Evolutionary conservation across 1,139 yeast genomes (phyloP).

Genomic region (Suhomyces kunorum): DNA sequence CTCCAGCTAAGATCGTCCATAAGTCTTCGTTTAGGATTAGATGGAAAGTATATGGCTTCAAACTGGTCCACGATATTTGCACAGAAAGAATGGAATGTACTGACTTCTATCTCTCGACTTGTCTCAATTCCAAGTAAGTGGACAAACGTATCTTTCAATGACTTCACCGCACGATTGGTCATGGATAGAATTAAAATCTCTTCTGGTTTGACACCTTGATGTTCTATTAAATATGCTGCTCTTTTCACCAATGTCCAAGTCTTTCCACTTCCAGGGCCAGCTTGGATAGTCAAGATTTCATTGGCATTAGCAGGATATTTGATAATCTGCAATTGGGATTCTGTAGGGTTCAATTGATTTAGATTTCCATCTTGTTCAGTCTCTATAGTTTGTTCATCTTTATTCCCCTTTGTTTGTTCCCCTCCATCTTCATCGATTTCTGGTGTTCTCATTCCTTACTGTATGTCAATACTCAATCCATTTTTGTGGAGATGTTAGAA

Average conservation of each 20-base stretch:
- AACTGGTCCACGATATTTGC: slow-evolving; percentile 47
- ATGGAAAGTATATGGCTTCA: slow-evolving; percentile 26
- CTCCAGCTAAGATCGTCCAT: slow-evolving; percentile 57
- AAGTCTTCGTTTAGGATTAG: slow-evolving; percentile 31
- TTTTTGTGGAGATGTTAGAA: neutral
- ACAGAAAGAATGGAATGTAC: slow-evolving; percentile 68
- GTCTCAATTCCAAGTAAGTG: slow-evolving; percentile 34
- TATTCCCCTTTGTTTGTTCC: neutral
- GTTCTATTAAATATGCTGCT: slow-evolving; percentile 47
- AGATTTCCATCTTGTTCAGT: no score
- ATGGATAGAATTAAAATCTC: slow-evolving; percentile 65
- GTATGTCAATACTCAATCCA: no score
- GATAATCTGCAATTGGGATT: slow-evolving; percentile 41
- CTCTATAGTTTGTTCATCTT: no score
- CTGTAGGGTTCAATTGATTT: slow-evolving; percentile 1
- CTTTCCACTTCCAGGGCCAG: slow-evolving; percentile 82
- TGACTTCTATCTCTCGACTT: slow-evolving; percentile 40
- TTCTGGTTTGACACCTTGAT: slow-evolving; percentile 45
- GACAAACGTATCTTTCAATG: slow-evolving; percentile 43
- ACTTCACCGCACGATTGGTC: slow-evolving; percentile 69
- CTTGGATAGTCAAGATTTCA: slow-evolving; percentile 51
- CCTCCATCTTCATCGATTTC: neutral
- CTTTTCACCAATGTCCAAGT: slow-evolving; percentile 61
- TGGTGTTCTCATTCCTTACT: no score
- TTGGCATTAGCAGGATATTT: slow-evolving; percentile 34